Conservation (phyloP, 2,329 filamentous ascomycete genomes). For the Cladophialophora bantiana region DNA sequence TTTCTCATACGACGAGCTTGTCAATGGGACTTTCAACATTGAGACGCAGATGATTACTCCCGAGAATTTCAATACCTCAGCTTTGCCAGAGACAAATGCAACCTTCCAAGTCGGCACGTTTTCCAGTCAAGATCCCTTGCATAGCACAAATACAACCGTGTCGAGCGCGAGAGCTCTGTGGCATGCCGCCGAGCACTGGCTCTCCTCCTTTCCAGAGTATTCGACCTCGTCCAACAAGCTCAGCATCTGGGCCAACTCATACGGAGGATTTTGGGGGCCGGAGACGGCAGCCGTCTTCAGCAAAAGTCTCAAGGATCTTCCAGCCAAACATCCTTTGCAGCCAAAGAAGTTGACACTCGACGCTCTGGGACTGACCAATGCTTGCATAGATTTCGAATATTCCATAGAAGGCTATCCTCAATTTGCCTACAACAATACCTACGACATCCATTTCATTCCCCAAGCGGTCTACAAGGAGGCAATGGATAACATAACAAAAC, state of each 20-base stretch:
- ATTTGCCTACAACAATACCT: constrained; percentile 66
- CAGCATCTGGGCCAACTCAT: constrained; percentile 51
- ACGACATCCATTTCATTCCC: constrained; percentile 60
- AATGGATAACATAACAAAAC: constrained; percentile 53
- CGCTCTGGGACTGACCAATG: constrained; percentile 64
- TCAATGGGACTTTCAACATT: constrained; percentile 48
- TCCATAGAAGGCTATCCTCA: constrained; percentile 58
- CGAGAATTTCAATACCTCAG: constrained; percentile 35
- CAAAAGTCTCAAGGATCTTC: constrained; percentile 25
- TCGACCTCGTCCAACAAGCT: constrained; percentile 56
- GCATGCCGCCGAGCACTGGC: constrained; percentile 64
- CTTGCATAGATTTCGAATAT: constrained; percentile 60
- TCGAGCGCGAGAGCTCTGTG: constrained; percentile 59
- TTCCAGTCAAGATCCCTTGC: constrained; percentile 52
- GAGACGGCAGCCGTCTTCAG: constrained; percentile 47
- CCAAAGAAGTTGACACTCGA: constrained; percentile 47
- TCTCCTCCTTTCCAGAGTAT: constrained; percentile 67
- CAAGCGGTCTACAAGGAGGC: constrained; percentile 56
- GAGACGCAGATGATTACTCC: constrained; percentile 18
- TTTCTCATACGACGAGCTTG: constrained; percentile 60
- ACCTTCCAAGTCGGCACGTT: constrained; percentile 63
- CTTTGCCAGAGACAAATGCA: constrained; percentile 54
- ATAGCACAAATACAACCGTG: constrained; percentile 46
- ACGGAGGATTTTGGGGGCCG: constrained; percentile 54
- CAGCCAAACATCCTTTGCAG: constrained; percentile 23